Conservation (phyloP, 179 eudicot species). For the Nepenthes alata region DNA sequence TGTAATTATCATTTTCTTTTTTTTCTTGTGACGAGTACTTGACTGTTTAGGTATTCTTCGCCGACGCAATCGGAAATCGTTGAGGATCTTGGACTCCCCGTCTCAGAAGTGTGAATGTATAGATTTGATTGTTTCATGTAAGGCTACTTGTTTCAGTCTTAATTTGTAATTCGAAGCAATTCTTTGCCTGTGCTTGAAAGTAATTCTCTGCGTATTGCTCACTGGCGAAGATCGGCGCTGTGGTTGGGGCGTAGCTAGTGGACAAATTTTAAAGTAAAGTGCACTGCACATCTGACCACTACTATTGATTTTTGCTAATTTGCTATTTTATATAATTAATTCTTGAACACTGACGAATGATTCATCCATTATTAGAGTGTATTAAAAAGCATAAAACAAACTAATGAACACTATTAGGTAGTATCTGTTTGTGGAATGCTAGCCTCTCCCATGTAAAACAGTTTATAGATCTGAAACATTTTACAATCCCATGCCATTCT, state of each 20-base stretch:
- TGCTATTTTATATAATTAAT: too few species aligned
- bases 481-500: too few species aligned
- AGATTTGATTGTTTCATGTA: background rate
- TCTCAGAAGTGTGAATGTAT: slow-evolving; percentile 49
- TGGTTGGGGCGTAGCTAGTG: slow-evolving; percentile 99
- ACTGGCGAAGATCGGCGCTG: slow-evolving; percentile 88
- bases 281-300: slow-evolving; percentile 19
- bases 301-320: too few species aligned
- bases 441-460: too few species aligned
- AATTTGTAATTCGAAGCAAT: background rate
- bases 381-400: too few species aligned
- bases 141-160: background rate
- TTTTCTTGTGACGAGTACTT: background rate
- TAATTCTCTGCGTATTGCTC: slow-evolving; percentile 96
- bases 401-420: too few species aligned
- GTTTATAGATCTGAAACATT: too few species aligned
- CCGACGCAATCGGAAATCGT: slow-evolving; percentile 76
- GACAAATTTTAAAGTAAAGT: slow-evolving; percentile 90
- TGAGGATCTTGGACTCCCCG: slow-evolving; percentile 52
- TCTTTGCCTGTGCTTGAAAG: slow-evolving; percentile 1
- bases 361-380: too few species aligned
- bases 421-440: too few species aligned
- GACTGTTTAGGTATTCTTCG: slow-evolving; percentile 71
- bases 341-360: too few species aligned
- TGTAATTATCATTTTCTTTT: background rate